Percentiles rank a stretch among this genome's conserved stretches.
Conservation (phyloP, 2,329 filamentous ascomycete species). For the Stagonosporopsis vannaccii region DNA sequence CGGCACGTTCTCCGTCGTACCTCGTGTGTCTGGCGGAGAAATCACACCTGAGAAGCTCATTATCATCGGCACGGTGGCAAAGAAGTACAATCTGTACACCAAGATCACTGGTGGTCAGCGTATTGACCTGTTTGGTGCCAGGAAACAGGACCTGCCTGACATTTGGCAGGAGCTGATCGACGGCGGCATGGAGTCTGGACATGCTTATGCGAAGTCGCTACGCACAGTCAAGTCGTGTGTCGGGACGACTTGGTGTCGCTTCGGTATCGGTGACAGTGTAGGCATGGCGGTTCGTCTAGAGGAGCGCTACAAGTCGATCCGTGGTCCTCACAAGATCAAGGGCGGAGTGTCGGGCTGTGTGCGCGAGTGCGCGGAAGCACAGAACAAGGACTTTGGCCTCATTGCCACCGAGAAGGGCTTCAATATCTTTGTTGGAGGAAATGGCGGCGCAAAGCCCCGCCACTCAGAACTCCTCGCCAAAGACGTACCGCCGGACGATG, state of each 20-base stretch:
- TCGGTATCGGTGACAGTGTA: slow-evolving; percentile 87
- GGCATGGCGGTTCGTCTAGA: slow-evolving; percentile 88
- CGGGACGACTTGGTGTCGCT: slow-evolving; percentile 89
- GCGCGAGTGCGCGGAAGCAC: slow-evolving; percentile 90
- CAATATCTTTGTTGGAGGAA: slow-evolving; percentile 90
- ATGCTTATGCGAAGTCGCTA: slow-evolving; percentile 89
- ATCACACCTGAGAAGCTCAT: slow-evolving; percentile 88
- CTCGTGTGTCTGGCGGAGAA: slow-evolving; percentile 82
- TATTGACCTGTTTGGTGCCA: slow-evolving; percentile 91
- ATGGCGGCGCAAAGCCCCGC: slow-evolving; percentile 83
- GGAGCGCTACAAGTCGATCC: slow-evolving; percentile 89
- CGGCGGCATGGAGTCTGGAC: slow-evolving; percentile 87
- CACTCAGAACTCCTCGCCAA: slow-evolving; percentile 86
- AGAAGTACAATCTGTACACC: slow-evolving; percentile 83
- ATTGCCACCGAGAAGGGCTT: slow-evolving; percentile 93
- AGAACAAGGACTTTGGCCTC: slow-evolving; percentile 91
- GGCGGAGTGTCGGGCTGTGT: slow-evolving; percentile 90
- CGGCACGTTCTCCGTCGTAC: slow-evolving; percentile 88
- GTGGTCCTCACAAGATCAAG: slow-evolving; percentile 90
- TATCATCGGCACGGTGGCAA: slow-evolving; percentile 81
- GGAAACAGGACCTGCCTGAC: slow-evolving; percentile 81
- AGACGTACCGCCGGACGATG: slow-evolving; percentile 82
- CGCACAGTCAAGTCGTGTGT: slow-evolving; percentile 93
- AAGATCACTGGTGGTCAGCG: slow-evolving; percentile 93
- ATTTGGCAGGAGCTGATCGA: slow-evolving; percentile 85